These are phyloP conservation scores for Cordyceps pruinosa DNA, from an alignment of 2,329 filamentous ascomycete genomes.

Conservation along the genomic window DNA sequence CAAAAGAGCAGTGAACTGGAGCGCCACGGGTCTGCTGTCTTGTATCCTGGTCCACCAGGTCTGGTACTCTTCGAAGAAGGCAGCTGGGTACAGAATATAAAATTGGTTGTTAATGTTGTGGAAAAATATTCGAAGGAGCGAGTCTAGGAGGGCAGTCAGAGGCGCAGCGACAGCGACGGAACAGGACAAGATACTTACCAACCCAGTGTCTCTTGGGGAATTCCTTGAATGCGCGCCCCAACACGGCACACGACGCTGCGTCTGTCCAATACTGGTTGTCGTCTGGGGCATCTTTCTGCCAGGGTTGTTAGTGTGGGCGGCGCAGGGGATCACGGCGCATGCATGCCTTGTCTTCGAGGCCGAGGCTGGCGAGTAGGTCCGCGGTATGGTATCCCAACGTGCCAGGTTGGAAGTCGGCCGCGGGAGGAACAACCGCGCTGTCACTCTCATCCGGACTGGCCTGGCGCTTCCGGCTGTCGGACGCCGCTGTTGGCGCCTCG, in stretches of 20 bases:
- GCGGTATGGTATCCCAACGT: constrained; percentile 1
- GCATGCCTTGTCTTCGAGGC: constrained; percentile 8
- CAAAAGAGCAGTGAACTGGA: constrained; percentile 33
- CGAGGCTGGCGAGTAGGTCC: constrained; percentile 1
- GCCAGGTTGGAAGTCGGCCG: background rate
- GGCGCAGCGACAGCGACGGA: background rate
- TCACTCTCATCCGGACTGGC: constrained; percentile 10
- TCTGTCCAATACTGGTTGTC: constrained; percentile 17
- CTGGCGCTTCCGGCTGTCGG: constrained; percentile 10
- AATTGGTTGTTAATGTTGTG: constrained; percentile 32
- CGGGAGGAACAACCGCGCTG: constrained; percentile 9
- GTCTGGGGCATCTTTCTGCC: constrained; percentile 15
- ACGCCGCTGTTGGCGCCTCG: background rate
- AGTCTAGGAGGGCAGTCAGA: constrained; percentile 20
- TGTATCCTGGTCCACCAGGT: constrained; percentile 28
- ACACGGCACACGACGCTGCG: constrained; percentile 20
- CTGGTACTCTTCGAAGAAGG: constrained; percentile 30
- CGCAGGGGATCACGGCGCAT: background rate
- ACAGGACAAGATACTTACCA: constrained; percentile 17
- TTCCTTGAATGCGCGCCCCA: constrained; percentile 26
- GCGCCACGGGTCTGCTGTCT: constrained; percentile 23
- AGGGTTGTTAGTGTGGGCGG: background rate
- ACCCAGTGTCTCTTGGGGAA: constrained; percentile 28
- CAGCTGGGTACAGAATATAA: constrained; percentile 31
- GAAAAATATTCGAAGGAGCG: constrained; percentile 32